Conservation (phyloP, 139 green algal genomes). For the Closterium sp. region DNA sequence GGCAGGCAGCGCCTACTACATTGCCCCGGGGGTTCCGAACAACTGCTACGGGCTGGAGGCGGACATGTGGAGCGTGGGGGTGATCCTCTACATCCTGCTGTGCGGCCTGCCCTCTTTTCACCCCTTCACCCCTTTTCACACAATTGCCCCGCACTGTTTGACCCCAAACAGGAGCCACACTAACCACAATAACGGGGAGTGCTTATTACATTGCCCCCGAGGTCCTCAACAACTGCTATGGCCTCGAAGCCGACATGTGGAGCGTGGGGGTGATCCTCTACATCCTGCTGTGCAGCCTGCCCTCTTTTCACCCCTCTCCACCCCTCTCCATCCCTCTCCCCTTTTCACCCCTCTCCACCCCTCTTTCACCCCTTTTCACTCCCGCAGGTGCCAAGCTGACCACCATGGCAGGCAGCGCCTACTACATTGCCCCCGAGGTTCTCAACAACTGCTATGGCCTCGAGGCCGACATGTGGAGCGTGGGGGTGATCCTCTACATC, state of each 20-base stretch:
- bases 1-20: no score
- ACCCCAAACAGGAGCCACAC: neutral
- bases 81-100: no score
- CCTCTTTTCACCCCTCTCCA: neutral
- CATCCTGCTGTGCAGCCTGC: neutral
- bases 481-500: slow-evolving; percentile 94
- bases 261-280: neutral
- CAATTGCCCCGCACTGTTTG: no score
- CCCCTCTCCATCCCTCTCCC: neutral
- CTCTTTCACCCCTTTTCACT: slow-evolving; percentile 62
- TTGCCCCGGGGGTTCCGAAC: no score
- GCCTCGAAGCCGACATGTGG: neutral
- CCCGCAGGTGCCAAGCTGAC: slow-evolving; percentile 60
- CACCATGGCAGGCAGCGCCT: slow-evolving; percentile 76
- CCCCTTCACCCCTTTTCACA: neutral
- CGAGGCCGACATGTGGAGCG: slow-evolving; percentile 87
- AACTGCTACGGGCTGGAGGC: no score
- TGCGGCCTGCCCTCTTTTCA: neutral
- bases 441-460: slow-evolving; percentile 70
- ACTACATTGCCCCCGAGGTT: slow-evolving; percentile 90
- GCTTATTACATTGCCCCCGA: neutral
- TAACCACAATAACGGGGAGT: neutral
- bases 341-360: neutral
- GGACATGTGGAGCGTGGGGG: slow-evolving; percentile 73
- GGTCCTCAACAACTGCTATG: neutral